Percentiles rank a stretch among this genome's conserved stretches.
These are phyloP conservation scores for Xylariaceae sp. DNA, from an alignment of 2,329 filamentous ascomycete genomes.

Conservation along the genomic window DNA sequence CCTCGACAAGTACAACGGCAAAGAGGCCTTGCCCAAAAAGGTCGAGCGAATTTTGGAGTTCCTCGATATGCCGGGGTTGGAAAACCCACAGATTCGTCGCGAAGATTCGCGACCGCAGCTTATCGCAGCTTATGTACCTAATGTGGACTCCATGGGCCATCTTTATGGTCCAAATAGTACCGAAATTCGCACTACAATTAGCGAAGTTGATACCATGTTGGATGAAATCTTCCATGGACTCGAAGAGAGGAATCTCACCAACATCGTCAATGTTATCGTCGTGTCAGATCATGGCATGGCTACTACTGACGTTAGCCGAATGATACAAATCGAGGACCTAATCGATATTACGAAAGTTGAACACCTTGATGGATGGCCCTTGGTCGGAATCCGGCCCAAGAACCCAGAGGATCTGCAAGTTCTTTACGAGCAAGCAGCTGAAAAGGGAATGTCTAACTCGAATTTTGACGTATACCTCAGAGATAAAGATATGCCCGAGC, in stretches of 20 bases:
- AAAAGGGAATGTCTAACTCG: slow-evolving; percentile 56
- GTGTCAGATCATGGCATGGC: slow-evolving; percentile 99
- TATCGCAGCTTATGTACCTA: slow-evolving; percentile 90
- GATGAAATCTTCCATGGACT: slow-evolving; percentile 71
- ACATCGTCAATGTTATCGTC: slow-evolving; percentile 90
- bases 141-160: slow-evolving; percentile 86
- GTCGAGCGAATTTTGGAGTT: slow-evolving; percentile 75
- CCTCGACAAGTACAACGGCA: slow-evolving; percentile 78
- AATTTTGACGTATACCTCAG: slow-evolving; percentile 84
- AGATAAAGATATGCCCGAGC: slow-evolving; percentile 81
- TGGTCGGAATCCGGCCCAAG: slow-evolving; percentile 83
- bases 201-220: slow-evolving; percentile 77
- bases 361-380: slow-evolving; percentile 89
- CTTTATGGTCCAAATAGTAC: slow-evolving; percentile 91
- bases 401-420: slow-evolving; percentile 59
- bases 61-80: slow-evolving; percentile 74
- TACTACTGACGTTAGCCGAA: slow-evolving; percentile 72
- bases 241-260: slow-evolving; percentile 74
- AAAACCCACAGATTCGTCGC: slow-evolving; percentile 49
- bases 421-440: slow-evolving; percentile 60
- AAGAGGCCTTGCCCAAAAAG: slow-evolving; percentile 70
- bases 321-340: slow-evolving; percentile 87
- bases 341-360: slow-evolving; percentile 73
- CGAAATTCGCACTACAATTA: slow-evolving; percentile 75
- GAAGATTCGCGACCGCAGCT: slow-evolving; percentile 72